Evolutionary conservation across 2,329 filamentous ascomycete genomes (phyloP).

Genomic region (Alternaria brassicicola): DNA sequence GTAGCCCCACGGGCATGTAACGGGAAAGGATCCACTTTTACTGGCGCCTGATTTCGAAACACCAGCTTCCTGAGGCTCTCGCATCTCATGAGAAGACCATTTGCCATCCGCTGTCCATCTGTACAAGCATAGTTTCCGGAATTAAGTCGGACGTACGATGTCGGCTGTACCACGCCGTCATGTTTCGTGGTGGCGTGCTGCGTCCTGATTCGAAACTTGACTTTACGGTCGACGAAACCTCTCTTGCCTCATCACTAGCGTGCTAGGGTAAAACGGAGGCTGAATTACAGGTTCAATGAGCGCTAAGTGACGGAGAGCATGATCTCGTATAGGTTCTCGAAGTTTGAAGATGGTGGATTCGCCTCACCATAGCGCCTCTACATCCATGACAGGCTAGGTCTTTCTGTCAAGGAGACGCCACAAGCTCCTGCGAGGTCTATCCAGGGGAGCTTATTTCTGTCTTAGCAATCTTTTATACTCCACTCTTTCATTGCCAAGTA

Average conservation of each 20-base stretch:
- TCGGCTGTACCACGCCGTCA: conserved; percentile 18
- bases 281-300: not conserved
- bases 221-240: conserved; percentile 26
- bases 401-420: conserved; percentile 1
- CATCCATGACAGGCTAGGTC: conserved; percentile 16
- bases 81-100: not conserved
- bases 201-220: conserved; percentile 33
- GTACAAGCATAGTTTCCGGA: conserved; percentile 12
- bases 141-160: conserved; percentile 7
- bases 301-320: conserved; percentile 9
- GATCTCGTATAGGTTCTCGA: conserved; percentile 5
- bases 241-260: conserved; percentile 20
- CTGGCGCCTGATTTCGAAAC: conserved; percentile 27
- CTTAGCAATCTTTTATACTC: conserved; percentile 8
- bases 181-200: conserved; percentile 31
- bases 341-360: conserved; percentile 30
- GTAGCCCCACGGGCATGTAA: conserved; percentile 20
- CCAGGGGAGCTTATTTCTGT: conserved; percentile 8
- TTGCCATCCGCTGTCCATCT: not conserved
- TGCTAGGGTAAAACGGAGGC: conserved; percentile 2
- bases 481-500: conserved; percentile 13
- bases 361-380: conserved; percentile 20
- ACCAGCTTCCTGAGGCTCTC: conserved; percentile 16
- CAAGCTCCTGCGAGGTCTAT: conserved; percentile 12
- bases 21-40: conserved; percentile 16